Evolutionary conservation across 805 yeast genomes (phyloP).

Genomic region (Zygosaccharomyces bailii): DNA sequence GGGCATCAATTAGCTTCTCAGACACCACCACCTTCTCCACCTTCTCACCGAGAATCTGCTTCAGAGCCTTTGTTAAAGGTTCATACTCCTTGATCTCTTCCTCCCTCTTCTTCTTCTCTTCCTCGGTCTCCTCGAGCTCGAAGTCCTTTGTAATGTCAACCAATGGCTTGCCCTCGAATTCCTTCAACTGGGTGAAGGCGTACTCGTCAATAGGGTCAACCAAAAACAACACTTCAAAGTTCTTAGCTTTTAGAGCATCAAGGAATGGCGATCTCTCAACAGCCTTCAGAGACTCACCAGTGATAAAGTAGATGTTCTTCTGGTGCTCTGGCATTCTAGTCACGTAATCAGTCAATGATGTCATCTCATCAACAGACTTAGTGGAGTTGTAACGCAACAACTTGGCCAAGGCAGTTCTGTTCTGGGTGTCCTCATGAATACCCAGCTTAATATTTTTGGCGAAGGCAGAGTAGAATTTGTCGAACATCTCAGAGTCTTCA

Average conservation of each 20-base stretch:
- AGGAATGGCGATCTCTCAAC: constrained; percentile 99
- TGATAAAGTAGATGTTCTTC: constrained; percentile 98
- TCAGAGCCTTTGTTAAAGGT: constrained; percentile 90
- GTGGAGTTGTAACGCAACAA: constrained; percentile 96
- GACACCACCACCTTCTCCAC: constrained; percentile 99
- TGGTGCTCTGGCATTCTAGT: constrained; percentile 99
- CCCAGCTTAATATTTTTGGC: constrained; percentile 98
- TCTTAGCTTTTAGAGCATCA: constrained; percentile 97
- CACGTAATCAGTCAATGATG: constrained; percentile 94
- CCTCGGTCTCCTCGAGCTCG: constrained; percentile 97
- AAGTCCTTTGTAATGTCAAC: constrained; percentile 99
- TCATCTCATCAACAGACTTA: constrained; percentile 88
- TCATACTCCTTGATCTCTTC: constrained; percentile 88
- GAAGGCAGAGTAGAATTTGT: constrained; percentile 97
- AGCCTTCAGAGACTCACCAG: constrained; percentile 97
- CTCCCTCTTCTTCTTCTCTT: constrained; percentile 94
- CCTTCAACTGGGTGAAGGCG: constrained; percentile 98
- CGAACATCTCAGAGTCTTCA: constrained; percentile 98
- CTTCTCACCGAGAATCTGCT: constrained; percentile 96
- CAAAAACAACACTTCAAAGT: constrained; percentile 95
- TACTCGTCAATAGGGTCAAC: constrained; percentile 99
- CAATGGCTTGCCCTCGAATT: constrained; percentile 97
- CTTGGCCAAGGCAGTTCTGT: constrained; percentile 94
- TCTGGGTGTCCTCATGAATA: constrained; percentile 97
- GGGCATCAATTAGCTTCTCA: constrained; percentile 94